phyloP scores from a whole-genome alignment of 352 stramenopile genomes.

The Peronospora destructor region DNA sequence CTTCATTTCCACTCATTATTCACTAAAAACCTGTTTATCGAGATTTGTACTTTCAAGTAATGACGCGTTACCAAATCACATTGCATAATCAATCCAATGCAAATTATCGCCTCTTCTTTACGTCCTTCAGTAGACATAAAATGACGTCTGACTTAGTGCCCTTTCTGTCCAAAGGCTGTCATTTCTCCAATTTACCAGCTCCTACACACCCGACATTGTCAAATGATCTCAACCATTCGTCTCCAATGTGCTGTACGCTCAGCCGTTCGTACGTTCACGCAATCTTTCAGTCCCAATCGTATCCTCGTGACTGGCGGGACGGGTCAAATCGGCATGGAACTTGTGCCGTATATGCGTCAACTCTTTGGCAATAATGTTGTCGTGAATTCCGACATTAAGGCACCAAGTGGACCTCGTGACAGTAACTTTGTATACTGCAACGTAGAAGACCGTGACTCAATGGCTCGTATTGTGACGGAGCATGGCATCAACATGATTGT shows the following conservation, averaged over 20 bases:
- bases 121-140: slow-evolving; percentile 8
- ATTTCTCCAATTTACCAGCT: slow-evolving; percentile 22
- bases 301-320: slow-evolving; percentile 78
- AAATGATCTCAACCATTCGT: slow-evolving; percentile 10
- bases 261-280: slow-evolving; percentile 12
- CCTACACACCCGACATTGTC: background rate
- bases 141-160: slow-evolving; percentile 12
- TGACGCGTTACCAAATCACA: background rate
- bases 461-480: slow-evolving; percentile 82
- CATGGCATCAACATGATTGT: slow-evolving; percentile 86
- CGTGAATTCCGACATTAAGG: slow-evolving; percentile 82
- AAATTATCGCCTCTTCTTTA: slow-evolving; percentile 6
- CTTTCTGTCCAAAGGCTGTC: background rate
- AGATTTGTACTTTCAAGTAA: too few species aligned
- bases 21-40: background rate
- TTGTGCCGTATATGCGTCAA: slow-evolving; percentile 70
- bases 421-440: slow-evolving; percentile 76
- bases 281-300: slow-evolving; percentile 22
- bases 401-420: slow-evolving; percentile 39
- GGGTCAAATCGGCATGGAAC: slow-evolving; percentile 82
- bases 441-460: slow-evolving; percentile 61
- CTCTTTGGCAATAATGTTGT: slow-evolving; percentile 53
- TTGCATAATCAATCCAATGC: too few species aligned
- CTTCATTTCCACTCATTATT: too few species aligned
- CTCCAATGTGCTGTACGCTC: slow-evolving; percentile 10